Evolutionary conservation across 139 green algal genomes (phyloP).

Genomic region (Chlamydomonas sphaeroides): DNA sequence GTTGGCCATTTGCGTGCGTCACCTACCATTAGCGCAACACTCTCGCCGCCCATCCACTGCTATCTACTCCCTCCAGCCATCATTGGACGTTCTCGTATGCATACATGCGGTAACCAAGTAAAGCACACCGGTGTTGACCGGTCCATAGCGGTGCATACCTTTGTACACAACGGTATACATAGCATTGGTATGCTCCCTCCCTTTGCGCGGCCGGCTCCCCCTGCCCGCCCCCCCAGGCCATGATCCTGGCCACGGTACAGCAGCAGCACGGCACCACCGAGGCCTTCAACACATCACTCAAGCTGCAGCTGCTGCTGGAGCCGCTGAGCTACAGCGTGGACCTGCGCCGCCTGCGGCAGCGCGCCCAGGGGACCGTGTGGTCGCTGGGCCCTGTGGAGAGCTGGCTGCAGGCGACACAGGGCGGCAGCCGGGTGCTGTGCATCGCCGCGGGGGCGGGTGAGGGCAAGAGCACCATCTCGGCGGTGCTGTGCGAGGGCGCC

Average conservation of each 20-base stretch:
- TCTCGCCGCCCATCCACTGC: too few species aligned
- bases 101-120: too few species aligned
- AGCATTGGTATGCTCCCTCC: too few species aligned
- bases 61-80: too few species aligned
- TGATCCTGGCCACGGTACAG: background rate
- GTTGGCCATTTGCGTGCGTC: too few species aligned
- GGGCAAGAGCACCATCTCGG: conserved; percentile 1
- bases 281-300: background rate
- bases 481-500: background rate
- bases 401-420: background rate
- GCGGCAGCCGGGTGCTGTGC: background rate
- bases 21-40: too few species aligned
- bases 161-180: too few species aligned
- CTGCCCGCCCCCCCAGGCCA: too few species aligned
- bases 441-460: background rate
- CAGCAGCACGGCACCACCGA: background rate
- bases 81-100: too few species aligned
- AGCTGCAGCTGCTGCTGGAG: conserved; percentile 11
- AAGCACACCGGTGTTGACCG: too few species aligned
- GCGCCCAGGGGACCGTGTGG: background rate
- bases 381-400: background rate
- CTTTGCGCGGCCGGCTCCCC: too few species aligned
- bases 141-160: too few species aligned
- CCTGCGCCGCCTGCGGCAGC: background rate
- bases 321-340: background rate